Base-by-base conservation (phyloP, 1,139 yeast genomes). In the Candida sp. region DNA sequence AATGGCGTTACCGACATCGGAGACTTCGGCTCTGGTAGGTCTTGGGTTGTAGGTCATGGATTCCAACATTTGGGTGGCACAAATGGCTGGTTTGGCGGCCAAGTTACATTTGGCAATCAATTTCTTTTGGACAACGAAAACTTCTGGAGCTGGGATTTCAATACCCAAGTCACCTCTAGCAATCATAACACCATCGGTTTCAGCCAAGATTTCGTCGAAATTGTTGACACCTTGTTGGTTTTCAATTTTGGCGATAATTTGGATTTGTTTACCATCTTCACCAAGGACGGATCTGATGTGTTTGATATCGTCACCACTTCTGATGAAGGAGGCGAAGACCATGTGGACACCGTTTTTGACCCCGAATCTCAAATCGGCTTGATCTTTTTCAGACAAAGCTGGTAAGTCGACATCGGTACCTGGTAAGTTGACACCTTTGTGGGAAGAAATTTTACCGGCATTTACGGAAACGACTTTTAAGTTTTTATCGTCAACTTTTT, bases 131-230 rank as follows among this genome's bases (percentile, higher is more conserved):
- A 91, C 98, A 63, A 95, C 93, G 68, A 93, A 90, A 52, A 93
- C 99, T 79, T 91, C 96, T 54, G 97, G 95, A 55, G 99, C 98
- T 56, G 99, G 99, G 63, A 93, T 93, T 79, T 93, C 99, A 64
- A 93, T 93, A 80, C 99, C 99, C 66, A 93, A 82, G 70, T 95
- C 99, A 80, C 99, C 99, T 76, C 99, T 85, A 61, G 99, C 99
- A 67, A 93, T 98, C 99, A 93, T 93, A 65, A 93, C 97, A 80
- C 98, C 99, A 68, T 95, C 99, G 51, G 99, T 93, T 70, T 84
- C 96, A 61, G 69, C 70, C 68, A 93, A 84, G 64, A 93, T 93
- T 52, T 89, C 97, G 70, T 93, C 99, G 68, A 93, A 93, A 84
- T 93, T 93, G 85, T 93, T 90, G 63, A 93, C 98, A 79, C 99